Percentiles rank a stretch among this genome's conserved stretches.
Evolutionary conservation across 2,329 filamentous ascomycete species (phyloP).

Genomic region (Orbilia ellipsospora): DNA sequence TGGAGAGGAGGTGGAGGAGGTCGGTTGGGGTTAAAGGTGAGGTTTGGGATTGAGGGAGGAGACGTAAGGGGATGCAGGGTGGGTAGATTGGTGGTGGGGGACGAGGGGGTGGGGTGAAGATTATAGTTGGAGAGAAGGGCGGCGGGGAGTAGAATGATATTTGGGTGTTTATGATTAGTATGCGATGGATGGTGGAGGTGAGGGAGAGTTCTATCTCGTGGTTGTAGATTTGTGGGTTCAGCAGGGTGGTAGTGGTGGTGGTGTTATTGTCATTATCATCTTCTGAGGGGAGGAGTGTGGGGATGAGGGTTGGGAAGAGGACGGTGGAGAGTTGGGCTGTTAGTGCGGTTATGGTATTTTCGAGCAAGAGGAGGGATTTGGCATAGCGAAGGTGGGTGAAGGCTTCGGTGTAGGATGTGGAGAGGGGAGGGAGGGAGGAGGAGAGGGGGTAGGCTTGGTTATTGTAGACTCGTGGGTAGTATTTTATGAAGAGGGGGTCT

Average conservation of each 20-base stretch:
- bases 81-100: not conserved
- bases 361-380: slow-evolving; percentile 6
- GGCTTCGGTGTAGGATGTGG: slow-evolving; percentile 14
- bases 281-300: not conserved
- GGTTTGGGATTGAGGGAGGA: not conserved
- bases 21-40: slow-evolving; percentile 1
- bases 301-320: not conserved
- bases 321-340: slow-evolving; percentile 9
- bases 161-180: slow-evolving; percentile 27
- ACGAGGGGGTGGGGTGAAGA: not conserved
- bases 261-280: too few relatives aligned
- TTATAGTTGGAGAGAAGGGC: not conserved
- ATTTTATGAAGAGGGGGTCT: slow-evolving; percentile 14
- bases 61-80: slow-evolving; percentile 1
- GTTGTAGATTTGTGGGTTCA: not conserved
- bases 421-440: not conserved
- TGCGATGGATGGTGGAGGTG: slow-evolving; percentile 17
- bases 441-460: slow-evolving; percentile 10
- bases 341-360: not conserved
- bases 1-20: not conserved
- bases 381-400: slow-evolving; percentile 28
- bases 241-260: not conserved
- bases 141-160: slow-evolving; percentile 1
- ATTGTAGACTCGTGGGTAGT: slow-evolving; percentile 16
- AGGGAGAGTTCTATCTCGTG: slow-evolving; percentile 2